Conservation (phyloP, 2,329 filamentous ascomycete genomes). For the Neurospora crassa region DNA sequence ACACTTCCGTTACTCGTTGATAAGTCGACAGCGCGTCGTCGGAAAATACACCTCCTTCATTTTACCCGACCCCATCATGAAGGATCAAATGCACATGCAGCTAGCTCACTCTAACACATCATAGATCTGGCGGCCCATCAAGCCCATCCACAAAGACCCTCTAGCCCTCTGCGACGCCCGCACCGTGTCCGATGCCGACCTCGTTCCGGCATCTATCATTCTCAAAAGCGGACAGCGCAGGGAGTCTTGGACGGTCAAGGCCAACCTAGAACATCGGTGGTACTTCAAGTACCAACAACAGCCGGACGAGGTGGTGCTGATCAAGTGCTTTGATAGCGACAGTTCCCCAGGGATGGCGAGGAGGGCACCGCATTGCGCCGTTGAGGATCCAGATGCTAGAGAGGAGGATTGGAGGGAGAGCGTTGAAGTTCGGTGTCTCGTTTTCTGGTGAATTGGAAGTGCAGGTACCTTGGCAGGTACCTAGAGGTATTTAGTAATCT, state of each 20-base stretch:
- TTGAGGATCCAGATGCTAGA: conserved; percentile 13
- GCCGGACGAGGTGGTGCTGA: conserved; percentile 44
- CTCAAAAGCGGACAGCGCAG: conserved; percentile 21
- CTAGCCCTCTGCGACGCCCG: conserved; percentile 29
- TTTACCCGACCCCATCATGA: neutral
- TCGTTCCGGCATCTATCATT: conserved; percentile 27
- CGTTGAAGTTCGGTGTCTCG: conserved; percentile 17
- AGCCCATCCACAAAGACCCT: conserved; percentile 35
- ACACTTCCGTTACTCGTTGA: neutral
- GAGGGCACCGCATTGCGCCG: conserved; percentile 19
- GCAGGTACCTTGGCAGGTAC: no score
- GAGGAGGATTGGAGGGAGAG: conserved; percentile 43
- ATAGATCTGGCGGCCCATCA: conserved; percentile 36
- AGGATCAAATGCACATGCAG: neutral
- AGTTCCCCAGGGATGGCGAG: conserved; percentile 32
- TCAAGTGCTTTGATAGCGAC: conserved; percentile 52
- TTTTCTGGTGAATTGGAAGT: conserved; percentile 8
- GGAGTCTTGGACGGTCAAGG: conserved; percentile 25
- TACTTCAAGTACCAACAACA: conserved; percentile 42
- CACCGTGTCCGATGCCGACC: conserved; percentile 30
- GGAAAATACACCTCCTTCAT: neutral
- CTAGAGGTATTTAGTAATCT: neutral
- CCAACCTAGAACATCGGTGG: conserved; percentile 34
- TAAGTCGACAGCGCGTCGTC: neutral
- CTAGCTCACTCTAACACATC: neutral